Evolutionary conservation across 768 basidiomycete genomes (phyloP), one percentile per base, ranked within the genome.

Genomic region (Phlegmacium glaucopus): DNA sequence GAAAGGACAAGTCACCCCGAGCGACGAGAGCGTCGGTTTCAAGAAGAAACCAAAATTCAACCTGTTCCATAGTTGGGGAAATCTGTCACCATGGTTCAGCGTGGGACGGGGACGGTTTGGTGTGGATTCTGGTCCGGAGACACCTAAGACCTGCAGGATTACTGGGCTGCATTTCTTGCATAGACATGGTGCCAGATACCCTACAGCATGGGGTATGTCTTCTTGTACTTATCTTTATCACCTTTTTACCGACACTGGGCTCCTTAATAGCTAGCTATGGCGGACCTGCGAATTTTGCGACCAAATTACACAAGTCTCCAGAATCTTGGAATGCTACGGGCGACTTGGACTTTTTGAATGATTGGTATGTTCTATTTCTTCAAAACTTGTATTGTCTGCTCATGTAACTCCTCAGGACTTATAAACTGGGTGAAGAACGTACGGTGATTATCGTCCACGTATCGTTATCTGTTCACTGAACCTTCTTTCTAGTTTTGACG

Each of bases 361-460:
- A 77, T 25, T 96, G 93, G 92, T 88, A 39, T 29, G 78, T 61
- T 27, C 32, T 43, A n/a, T 12, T 32, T 36, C 11, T 8, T 37
- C 25, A 7, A 12, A 28, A 34, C 42, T 37, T 34, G 45, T 2
- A 18, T 16, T 37, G 9, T 29, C 9, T 35, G 15, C 26, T 16
- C 35, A 18, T 30, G 22, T 44, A 10, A 34, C 32, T 6, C 4
- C 2, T 11, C 52, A 90, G 90, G 94, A 83, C 86, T 5, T 94
- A 92, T 66, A 88, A 89, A 56, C 79, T 97, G 2, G 94, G 94
- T 11, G 84, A 85, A 70, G 94, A 96, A 71, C 71, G 87, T 88
- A 54, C 12, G 25, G 16, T 12, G 13, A 9, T 32, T 38, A 41
- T 11, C 22, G 37, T 15, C 7, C 7, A 11, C 17, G 41, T 17